Base-by-base conservation (phyloP, 2,329 filamentous ascomycete genomes). In the Delphinella strobiligena region DNA sequence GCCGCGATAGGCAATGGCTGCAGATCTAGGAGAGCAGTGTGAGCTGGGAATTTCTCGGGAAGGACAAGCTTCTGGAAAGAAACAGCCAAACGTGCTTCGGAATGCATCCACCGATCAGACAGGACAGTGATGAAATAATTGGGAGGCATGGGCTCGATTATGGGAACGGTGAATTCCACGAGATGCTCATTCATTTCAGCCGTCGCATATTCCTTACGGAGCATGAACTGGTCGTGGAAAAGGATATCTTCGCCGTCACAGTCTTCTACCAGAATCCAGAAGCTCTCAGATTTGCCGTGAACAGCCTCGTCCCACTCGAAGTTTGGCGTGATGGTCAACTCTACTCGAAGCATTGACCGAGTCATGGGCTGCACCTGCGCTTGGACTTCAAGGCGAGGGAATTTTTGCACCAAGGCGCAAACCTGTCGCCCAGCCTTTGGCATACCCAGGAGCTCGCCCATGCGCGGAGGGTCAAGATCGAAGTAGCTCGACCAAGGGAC, bases 21-120 rank as follows among this genome's bases (percentile, higher is more conserved):
- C 51, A 98, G 72, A 54, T 96, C 88, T 16, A 96, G 72, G 33
- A 96, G 71, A 45, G 85, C 87, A 0, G 91, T 98, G 55, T 94
- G 89, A 31, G 91, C 80, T 19, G 88, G 88, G 60, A 98, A 98
- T 54, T 91, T 91, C 59, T 95, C 89, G 0, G 91, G 91, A 4
- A 98, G 71, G 32, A 94, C 82, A 19, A 98, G 71, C 59, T 95
- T 95, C 58, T 93, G 83, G 66, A 98, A 96, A 1, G 88, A 89
- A 2, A 98, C 82, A 0, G 89, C 82, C 39, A 98, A 68, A 56
- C 88, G 87, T 1, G 88, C 94, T 64, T 98, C 88, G 1, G 89
- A 86, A 57, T 94, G 86, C 86, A 98, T 95, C 91, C 91, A 98
- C 50, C 91, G 74, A 60, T 98, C 91, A 3, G 89, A 96, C 15